phyloP scores from a whole-genome alignment of 1,284 basidiomycete genomes.

The Ustilago hordei region DNA sequence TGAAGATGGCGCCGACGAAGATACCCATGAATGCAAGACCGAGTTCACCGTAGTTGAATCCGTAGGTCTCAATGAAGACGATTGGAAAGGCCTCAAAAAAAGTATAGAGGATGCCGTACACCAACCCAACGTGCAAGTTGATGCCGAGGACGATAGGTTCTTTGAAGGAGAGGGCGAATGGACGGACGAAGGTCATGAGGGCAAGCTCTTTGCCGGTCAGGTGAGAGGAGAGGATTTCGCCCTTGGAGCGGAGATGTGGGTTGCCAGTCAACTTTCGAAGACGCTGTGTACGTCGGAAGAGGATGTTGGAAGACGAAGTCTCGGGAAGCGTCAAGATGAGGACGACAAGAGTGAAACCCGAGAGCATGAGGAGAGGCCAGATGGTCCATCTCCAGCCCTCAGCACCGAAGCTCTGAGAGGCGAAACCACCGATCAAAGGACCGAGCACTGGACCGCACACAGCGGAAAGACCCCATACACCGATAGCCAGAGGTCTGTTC shows the following conservation, averaged over 20 bases:
- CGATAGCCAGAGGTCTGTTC: slow-evolving; percentile 41
- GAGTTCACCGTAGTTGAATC: slow-evolving; percentile 57
- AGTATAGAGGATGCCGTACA: slow-evolving; percentile 48
- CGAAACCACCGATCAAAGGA: slow-evolving; percentile 59
- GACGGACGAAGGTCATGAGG: slow-evolving; percentile 56
- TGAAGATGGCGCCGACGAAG: slow-evolving; percentile 50
- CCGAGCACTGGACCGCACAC: slow-evolving; percentile 55
- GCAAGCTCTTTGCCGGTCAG: slow-evolving; percentile 51
- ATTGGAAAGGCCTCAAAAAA: slow-evolving; percentile 59
- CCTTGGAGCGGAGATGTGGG: slow-evolving; percentile 63
- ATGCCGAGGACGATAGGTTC: slow-evolving; percentile 51
- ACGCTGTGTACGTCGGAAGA: slow-evolving; percentile 67
- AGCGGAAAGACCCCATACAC: slow-evolving; percentile 53
- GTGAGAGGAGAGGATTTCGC: slow-evolving; percentile 63
- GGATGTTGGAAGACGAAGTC: slow-evolving; percentile 68
- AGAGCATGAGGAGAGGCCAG: slow-evolving; percentile 68
- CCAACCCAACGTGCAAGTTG: slow-evolving; percentile 55
- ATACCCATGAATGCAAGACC: slow-evolving; percentile 58
- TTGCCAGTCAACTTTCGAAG: slow-evolving; percentile 70
- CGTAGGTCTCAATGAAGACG: slow-evolving; percentile 55
- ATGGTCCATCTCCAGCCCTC: slow-evolving; percentile 65
- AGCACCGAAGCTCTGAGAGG: slow-evolving; percentile 32
- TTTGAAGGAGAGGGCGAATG: slow-evolving; percentile 56
- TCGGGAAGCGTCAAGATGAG: slow-evolving; percentile 69
- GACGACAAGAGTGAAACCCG: slow-evolving; percentile 58